Evolutionary conservation across 495 filamentous ascomycete genomes (phyloP).

Genomic region (Oleoguttula mirabilis): DNA sequence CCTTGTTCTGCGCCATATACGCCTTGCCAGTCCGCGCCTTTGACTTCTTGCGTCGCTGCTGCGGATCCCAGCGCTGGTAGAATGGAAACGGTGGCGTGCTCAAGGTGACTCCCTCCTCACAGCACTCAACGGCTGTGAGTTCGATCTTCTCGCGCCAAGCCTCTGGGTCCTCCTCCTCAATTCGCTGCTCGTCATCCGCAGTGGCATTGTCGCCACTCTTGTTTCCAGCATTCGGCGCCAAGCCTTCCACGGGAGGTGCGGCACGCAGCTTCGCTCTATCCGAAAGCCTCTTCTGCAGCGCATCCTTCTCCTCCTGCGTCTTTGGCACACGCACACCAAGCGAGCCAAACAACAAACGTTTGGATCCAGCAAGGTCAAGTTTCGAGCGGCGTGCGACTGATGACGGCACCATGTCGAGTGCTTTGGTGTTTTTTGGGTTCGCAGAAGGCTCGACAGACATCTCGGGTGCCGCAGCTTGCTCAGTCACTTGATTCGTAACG

Average conservation of each 20-base stretch:
- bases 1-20: conserved; percentile 34
- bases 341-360: conserved; percentile 57
- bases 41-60: conserved; percentile 39
- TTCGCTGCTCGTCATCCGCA: conserved; percentile 20
- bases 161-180: conserved; percentile 28
- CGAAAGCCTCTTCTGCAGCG: conserved; percentile 44
- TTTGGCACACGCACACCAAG: conserved; percentile 58
- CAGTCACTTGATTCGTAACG: not conserved
- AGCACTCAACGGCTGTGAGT: conserved; percentile 70
- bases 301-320: conserved; percentile 54
- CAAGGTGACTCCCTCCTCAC: conserved; percentile 38
- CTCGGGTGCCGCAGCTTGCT: not conserved
- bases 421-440: not conserved
- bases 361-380: conserved; percentile 53
- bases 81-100: conserved; percentile 84
- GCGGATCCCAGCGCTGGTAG: conserved; percentile 72
- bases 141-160: conserved; percentile 64
- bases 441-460: conserved; percentile 1
- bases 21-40: conserved; percentile 34
- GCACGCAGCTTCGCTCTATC: conserved; percentile 2
- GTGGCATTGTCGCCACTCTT: conserved; percentile 17
- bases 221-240: not conserved
- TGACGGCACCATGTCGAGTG: conserved; percentile 2
- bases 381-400: conserved; percentile 31
- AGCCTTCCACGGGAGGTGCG: not conserved